Evolutionary conservation across 768 basidiomycete genomes (phyloP).

Genomic region (Candolleomyces eurysporus): DNA sequence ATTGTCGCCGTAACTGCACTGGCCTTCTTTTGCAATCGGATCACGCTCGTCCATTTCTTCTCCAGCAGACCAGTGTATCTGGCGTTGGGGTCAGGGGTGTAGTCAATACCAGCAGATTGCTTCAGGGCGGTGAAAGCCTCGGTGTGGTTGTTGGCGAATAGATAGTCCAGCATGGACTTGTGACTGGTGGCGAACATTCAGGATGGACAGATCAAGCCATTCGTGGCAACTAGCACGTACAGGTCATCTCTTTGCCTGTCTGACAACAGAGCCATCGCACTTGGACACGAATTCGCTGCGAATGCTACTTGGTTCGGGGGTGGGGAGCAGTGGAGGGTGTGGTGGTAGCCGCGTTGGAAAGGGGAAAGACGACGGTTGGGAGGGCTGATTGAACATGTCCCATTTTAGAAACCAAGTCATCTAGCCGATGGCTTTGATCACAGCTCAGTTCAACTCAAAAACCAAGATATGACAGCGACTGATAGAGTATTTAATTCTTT

Average conservation of each 20-base stretch:
- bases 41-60: slow-evolving; percentile 98
- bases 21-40: slow-evolving; percentile 94
- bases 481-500: not conserved
- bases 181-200: slow-evolving; percentile 43
- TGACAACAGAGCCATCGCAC: slow-evolving; percentile 22
- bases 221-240: slow-evolving; percentile 11
- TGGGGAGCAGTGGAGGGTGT: not conserved
- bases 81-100: slow-evolving; percentile 81
- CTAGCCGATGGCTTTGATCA: not conserved
- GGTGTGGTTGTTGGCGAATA: slow-evolving; percentile 62
- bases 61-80: slow-evolving; percentile 85
- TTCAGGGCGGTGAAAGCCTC: slow-evolving; percentile 62
- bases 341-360: not conserved
- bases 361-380: slow-evolving; percentile 1
- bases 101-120: slow-evolving; percentile 54
- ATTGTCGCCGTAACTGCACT: slow-evolving; percentile 8
- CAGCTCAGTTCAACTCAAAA: not conserved
- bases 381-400: slow-evolving; percentile 12
- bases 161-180: slow-evolving; percentile 80
- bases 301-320: not conserved
- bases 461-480: not conserved
- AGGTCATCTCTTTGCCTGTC: slow-evolving; percentile 26
- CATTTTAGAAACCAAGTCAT: slow-evolving; percentile 2
- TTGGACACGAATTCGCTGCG: not conserved
- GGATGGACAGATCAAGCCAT: slow-evolving; percentile 6